Evolutionary conservation across 805 yeast species (phyloP).

Genomic region (Hanseniaspora vineae): DNA sequence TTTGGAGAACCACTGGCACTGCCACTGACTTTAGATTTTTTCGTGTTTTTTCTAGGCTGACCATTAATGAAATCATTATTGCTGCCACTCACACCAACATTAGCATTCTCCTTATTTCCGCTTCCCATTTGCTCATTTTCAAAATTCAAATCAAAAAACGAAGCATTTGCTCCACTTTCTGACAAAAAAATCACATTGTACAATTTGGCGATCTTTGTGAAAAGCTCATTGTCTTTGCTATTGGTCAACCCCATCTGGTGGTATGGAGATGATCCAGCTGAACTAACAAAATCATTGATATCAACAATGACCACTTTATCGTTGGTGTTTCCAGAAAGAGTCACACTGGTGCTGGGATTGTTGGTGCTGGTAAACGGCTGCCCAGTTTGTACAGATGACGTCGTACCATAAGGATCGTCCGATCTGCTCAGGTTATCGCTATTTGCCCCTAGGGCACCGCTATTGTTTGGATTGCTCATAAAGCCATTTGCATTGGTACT

Average conservation of each 20-base stretch:
- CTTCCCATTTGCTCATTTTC: background rate
- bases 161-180: background rate
- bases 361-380: background rate
- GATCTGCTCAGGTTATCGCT: background rate
- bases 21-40: background rate
- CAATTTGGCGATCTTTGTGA: background rate
- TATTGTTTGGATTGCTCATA: constrained; percentile 4
- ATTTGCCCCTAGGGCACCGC: constrained; percentile 3
- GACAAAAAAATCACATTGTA: background rate
- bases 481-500: background rate
- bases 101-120: background rate
- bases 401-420: too few species aligned
- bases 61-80: background rate
- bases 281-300: background rate
- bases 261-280: background rate
- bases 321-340: background rate
- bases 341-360: background rate
- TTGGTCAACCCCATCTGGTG: background rate
- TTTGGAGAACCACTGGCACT: constrained; percentile 14
- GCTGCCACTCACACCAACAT: background rate
- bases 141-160: background rate
- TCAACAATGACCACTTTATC: background rate
- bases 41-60: background rate
- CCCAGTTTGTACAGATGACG: too few species aligned
- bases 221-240: background rate